Conservation (phyloP, 2,329 filamentous ascomycete genomes). For the Zymoseptoria crescenta region DNA sequence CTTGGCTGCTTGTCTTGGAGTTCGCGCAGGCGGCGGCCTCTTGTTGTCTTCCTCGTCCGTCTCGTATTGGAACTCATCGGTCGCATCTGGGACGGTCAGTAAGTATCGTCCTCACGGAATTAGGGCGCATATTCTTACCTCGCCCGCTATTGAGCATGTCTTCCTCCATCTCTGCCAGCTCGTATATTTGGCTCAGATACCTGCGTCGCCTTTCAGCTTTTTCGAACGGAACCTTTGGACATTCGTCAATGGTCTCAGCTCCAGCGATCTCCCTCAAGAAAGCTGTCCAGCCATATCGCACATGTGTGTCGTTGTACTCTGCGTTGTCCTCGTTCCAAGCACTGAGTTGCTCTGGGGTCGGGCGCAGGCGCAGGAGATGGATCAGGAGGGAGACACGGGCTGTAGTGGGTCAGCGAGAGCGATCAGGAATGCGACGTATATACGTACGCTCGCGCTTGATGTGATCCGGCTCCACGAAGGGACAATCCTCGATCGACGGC, state of each 20-base stretch:
- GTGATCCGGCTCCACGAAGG: constrained; percentile 68
- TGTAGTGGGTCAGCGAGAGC: constrained; percentile 10
- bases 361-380: constrained; percentile 26
- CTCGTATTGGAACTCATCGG: constrained; percentile 7
- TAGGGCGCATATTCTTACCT: constrained; percentile 8
- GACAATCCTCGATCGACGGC: constrained; percentile 38
- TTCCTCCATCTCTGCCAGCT: constrained; percentile 14
- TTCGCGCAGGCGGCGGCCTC: not conserved
- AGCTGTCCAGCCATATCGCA: constrained; percentile 22
- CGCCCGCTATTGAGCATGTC: constrained; percentile 7
- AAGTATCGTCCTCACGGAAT: not conserved
- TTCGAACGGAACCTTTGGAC: constrained; percentile 14
- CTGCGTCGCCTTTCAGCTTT: constrained; percentile 8
- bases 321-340: constrained; percentile 21
- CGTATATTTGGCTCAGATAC: constrained; percentile 15
- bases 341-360: constrained; percentile 20
- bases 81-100: constrained; percentile 10
- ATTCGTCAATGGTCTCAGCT: constrained; percentile 20
- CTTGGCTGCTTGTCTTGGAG: constrained; percentile 2
- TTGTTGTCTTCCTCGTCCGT: constrained; percentile 13
- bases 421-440: not conserved
- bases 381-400: constrained; percentile 12
- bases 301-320: constrained; percentile 19
- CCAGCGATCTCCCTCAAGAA: constrained; percentile 24
- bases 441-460: constrained; percentile 56